phyloP scores from a whole-genome alignment of 1,284 basidiomycete genomes.

The Cryptococcus hybrid region DNA sequence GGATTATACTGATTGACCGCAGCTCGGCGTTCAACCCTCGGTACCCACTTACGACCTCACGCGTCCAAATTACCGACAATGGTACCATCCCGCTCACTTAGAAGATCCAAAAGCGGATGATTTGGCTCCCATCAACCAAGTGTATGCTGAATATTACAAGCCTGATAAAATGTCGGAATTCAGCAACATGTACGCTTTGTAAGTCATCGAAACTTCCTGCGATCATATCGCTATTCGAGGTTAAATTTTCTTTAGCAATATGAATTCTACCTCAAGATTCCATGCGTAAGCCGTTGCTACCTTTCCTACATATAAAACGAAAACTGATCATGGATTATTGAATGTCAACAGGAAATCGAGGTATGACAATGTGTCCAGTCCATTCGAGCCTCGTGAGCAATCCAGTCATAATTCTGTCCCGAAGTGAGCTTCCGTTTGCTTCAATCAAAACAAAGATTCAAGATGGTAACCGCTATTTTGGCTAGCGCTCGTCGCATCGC shows the following conservation, averaged over 20 bases:
- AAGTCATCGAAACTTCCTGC: constrained; percentile 5
- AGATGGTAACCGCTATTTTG: neutral
- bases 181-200: constrained; percentile 62
- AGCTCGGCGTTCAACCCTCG: constrained; percentile 66
- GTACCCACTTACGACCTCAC: constrained; percentile 23
- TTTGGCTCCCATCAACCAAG: constrained; percentile 55
- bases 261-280: constrained; percentile 45
- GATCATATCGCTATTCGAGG: neutral
- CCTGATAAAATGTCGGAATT: constrained; percentile 57
- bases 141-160: constrained; percentile 89
- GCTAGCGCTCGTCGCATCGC: constrained; percentile 27
- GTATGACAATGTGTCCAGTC: constrained; percentile 35
- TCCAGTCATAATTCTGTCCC: constrained; percentile 4
- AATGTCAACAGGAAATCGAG: constrained; percentile 26
- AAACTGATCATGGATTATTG: neutral
- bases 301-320: neutral
- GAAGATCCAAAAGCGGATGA: constrained; percentile 53
- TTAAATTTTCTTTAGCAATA: constrained; percentile 20
- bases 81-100: constrained; percentile 74
- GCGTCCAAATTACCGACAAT: constrained; percentile 70
- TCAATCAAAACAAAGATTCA: neutral
- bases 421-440: constrained; percentile 4
- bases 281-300: constrained; percentile 18
- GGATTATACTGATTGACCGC: neutral
- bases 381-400: constrained; percentile 40